A percentile compares a stretch with the other conserved stretches of the same genome.
Conservation (phyloP, 2,329 filamentous ascomycete genomes). For the Neurospora sp. region DNA sequence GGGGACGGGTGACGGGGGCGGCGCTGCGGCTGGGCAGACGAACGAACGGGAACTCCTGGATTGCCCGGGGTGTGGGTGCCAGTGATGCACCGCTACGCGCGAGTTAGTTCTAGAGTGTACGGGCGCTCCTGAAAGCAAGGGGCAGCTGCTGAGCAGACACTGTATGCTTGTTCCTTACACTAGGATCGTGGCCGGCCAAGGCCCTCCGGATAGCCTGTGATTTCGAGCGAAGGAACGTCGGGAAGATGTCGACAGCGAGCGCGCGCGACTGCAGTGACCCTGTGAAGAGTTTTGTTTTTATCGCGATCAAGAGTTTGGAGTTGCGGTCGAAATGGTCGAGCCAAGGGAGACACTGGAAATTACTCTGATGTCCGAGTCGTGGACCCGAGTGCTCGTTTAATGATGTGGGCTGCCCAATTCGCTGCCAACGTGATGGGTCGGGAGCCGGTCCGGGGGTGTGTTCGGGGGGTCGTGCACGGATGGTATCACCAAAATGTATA, state of each 20-base stretch:
- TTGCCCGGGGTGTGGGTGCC: background rate
- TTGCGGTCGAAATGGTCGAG: background rate
- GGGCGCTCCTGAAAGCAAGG: background rate
- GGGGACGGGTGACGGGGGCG: background rate
- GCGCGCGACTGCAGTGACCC: background rate
- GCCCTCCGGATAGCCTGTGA: background rate
- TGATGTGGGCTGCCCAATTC: background rate
- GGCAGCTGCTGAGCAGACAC: background rate
- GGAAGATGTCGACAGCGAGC: background rate
- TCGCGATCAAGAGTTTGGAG: background rate
- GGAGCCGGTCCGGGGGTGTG: background rate
- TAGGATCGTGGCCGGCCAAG: background rate
- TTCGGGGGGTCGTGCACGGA: background rate
- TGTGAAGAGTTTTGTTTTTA: background rate
- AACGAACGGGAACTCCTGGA: background rate
- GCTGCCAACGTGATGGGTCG: background rate
- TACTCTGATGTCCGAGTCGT: background rate
- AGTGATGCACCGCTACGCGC: background rate
- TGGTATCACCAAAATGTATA: background rate
- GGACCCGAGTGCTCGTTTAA: background rate
- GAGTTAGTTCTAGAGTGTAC: background rate
- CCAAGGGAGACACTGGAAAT: background rate
- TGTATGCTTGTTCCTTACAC: background rate
- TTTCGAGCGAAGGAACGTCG: background rate
- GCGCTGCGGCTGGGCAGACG: background rate